phyloP scores from a whole-genome alignment of 257 asterid species.

The Buddleja alternifolia region DNA sequence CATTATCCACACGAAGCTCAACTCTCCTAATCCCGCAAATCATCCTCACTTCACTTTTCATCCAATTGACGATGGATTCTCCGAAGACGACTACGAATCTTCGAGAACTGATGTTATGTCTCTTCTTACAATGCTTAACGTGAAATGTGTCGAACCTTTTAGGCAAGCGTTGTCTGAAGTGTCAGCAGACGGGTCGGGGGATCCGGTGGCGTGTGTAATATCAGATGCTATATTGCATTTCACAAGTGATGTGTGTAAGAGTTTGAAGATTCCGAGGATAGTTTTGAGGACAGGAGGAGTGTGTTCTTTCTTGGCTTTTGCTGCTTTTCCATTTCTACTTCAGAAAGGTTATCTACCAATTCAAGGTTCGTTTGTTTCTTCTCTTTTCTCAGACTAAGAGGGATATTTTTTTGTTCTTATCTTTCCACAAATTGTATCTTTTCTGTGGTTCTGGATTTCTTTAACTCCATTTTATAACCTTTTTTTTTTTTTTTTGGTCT shows the following conservation, averaged over 20 bases:
- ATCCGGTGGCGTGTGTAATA: background rate
- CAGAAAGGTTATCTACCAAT: conserved; percentile 17
- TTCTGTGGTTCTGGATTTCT: too few species aligned
- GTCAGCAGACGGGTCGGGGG: background rate
- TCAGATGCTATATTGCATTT: background rate
- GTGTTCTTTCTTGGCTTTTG: conserved; percentile 18
- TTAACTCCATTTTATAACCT: too few species aligned
- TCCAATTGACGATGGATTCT: background rate
- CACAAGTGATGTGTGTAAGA: conserved; percentile 21
- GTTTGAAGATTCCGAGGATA: conserved; percentile 35
- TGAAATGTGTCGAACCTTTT: background rate
- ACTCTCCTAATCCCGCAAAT: conserved; percentile 29
- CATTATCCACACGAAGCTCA: conserved; percentile 30
- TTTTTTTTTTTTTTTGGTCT: too few species aligned
- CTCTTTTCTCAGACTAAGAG: too few species aligned
- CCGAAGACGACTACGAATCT: background rate
- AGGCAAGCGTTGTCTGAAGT: background rate
- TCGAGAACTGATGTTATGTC: background rate
- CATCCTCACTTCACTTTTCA: conserved; percentile 29
- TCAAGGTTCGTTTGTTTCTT: conserved; percentile 22
- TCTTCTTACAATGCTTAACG: conserved; percentile 1
- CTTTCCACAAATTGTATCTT: too few species aligned
- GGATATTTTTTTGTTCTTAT: too few species aligned
- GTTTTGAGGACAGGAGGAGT: conserved; percentile 29
- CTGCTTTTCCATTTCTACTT: conserved; percentile 21